Evolutionary conservation across 1,139 yeast genomes (phyloP), one percentile per base, ranked within the genome.

Genomic region (Diutina neorugosa): DNA sequence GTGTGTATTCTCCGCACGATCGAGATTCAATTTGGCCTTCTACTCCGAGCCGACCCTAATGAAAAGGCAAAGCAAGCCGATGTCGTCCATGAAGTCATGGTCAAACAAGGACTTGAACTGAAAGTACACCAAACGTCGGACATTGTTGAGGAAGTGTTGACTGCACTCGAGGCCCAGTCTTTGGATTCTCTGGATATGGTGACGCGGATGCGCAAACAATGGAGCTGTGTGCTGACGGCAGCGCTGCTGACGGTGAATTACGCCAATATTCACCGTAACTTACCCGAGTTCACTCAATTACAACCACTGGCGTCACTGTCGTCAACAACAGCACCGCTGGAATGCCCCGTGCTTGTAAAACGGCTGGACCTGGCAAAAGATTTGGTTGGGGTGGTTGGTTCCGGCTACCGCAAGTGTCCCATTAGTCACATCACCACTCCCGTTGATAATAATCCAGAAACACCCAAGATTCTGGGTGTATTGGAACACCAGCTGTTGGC

Each of bases 151-250:
- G 31, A n/a, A 3, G n/a, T 46, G 14, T 27, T 46, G n/a, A 3
- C n/a, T 8, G 40, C 14, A 9, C 18, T 46, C 4, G 50, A 25
- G 9, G 18, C 16, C 21, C 48, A 56, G 12, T 64, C 63, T 47
- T 64, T 64, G 48, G 65, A 59, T 2, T 64, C 64, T 53, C 58
- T 66, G 1, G 53, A 51, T n/a, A 67, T 69, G 53, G 58, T 71
- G 9, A 58, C 66, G 9, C 71, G 71, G 56, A 46, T 46, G 50
- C 27, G 27, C 21, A 46, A 46, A 11, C 63, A 72, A 53, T 74
- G 79, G 79, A 67, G 65, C 50, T 73, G 73, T 53, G 73, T 73
- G 60, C 57, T 68, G 54, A 70, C 74, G 1, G 68, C 73, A 54
- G 63, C 71, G 21, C 65, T 67, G 23, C 27, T 27, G 21, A 46